These are phyloP conservation scores for Straminergon stramineum DNA, from an alignment of 225 moss, liverwort and hornwort species.

Conservation along the genomic window DNA sequence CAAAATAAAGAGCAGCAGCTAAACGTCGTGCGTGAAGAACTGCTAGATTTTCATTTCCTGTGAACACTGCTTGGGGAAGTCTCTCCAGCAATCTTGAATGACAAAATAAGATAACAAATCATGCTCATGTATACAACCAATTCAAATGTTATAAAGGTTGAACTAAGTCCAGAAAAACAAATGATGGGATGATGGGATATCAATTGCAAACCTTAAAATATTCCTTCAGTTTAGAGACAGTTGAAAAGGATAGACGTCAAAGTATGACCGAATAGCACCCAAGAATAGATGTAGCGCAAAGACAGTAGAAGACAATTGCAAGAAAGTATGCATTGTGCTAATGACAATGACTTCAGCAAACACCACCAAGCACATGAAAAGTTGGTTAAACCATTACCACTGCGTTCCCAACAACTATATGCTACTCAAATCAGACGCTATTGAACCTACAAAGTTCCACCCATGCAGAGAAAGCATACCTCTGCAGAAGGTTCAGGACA, in stretches of 20 bases:
- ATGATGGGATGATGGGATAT: neutral
- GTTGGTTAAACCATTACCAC: neutral
- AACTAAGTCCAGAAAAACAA: neutral
- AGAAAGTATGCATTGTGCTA: neutral
- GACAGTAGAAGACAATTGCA: neutral
- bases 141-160: neutral
- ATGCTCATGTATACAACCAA: neutral
- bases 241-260: neutral
- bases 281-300: neutral
- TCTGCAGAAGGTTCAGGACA: constrained; percentile 41
- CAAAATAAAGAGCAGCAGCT: constrained; percentile 78
- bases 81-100: constrained; percentile 61
- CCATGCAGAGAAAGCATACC: constrained; percentile 30
- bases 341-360: neutral
- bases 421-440: neutral
- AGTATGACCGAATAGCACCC: neutral
- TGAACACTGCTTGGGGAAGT: constrained; percentile 71
- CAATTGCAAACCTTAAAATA: neutral
- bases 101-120: neutral
- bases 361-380: neutral
- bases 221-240: neutral
- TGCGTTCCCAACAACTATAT: neutral
- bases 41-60: constrained; percentile 62
- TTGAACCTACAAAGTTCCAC: neutral
- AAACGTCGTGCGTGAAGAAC: constrained; percentile 78